Conservation (phyloP, 2,329 filamentous ascomycete genomes). For the Hymenoscyphus fraxineus region DNA sequence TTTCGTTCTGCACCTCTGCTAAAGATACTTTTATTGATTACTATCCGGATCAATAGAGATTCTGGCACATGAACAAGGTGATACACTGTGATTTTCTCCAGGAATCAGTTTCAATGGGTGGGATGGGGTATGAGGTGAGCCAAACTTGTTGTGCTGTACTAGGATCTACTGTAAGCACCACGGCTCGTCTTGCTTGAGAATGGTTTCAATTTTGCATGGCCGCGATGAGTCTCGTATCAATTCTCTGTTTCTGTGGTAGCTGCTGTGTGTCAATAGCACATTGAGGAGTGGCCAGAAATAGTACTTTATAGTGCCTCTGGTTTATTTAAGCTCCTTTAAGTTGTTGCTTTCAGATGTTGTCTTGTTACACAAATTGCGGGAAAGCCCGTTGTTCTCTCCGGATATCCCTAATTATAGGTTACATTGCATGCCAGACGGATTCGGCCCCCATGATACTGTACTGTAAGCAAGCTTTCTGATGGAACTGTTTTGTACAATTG, state of each 20-base stretch:
- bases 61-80: background rate
- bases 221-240: background rate
- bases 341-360: background rate
- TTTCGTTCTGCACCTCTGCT: background rate
- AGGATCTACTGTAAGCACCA: background rate
- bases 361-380: background rate
- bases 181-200: background rate
- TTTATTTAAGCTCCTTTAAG: background rate
- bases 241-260: background rate
- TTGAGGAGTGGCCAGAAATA: background rate
- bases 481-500: constrained; percentile 1
- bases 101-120: background rate
- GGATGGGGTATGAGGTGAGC: background rate
- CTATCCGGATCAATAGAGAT: background rate
- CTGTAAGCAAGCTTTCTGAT: background rate
- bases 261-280: background rate
- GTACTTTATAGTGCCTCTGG: no score
- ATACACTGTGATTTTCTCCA: background rate
- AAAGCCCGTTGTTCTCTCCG: background rate
- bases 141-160: background rate
- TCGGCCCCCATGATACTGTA: background rate
- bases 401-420: background rate
- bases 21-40: background rate
- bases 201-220: background rate
- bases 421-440: background rate